These are phyloP conservation scores for Tricholoma hemisulphureum DNA, from an alignment of 768 basidiomycete genomes.

Conservation along the genomic window DNA sequence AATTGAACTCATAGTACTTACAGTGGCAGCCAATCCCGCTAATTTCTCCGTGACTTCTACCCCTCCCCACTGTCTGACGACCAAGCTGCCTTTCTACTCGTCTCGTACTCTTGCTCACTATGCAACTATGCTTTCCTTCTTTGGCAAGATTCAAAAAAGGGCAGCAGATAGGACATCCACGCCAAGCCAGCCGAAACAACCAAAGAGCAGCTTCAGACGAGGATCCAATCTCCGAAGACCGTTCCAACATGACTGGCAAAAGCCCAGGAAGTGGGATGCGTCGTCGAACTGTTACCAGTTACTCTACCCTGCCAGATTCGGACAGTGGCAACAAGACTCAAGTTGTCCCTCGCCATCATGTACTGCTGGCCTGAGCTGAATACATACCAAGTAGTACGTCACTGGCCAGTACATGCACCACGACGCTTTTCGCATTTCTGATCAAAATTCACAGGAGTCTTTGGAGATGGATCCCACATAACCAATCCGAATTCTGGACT, in stretches of 20 bases:
- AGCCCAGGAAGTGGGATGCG: too few species aligned
- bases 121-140: constrained; percentile 66
- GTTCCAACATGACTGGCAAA: too few species aligned
- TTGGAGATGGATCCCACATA: constrained; percentile 59
- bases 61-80: constrained; percentile 17
- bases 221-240: constrained; percentile 1
- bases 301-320: too few species aligned
- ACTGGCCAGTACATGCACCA: too few species aligned
- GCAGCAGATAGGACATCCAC: constrained; percentile 45
- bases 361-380: too few species aligned
- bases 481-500: constrained; percentile 77
- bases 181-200: not conserved
- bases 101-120: constrained; percentile 60
- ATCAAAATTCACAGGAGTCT: constrained; percentile 1
- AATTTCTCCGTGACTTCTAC: constrained; percentile 14
- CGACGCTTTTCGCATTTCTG: not conserved
- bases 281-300: too few species aligned
- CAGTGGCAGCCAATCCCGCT: constrained; percentile 14
- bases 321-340: too few species aligned
- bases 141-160: constrained; percentile 66
- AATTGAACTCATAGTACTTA: constrained; percentile 7
- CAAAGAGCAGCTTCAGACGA: constrained; percentile 1
- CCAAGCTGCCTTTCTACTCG: constrained; percentile 38
- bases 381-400: too few species aligned
- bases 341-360: too few species aligned